Conservation (phyloP, 2,329 filamentous ascomycete species). For the Phialemonium atrogriseum region DNA sequence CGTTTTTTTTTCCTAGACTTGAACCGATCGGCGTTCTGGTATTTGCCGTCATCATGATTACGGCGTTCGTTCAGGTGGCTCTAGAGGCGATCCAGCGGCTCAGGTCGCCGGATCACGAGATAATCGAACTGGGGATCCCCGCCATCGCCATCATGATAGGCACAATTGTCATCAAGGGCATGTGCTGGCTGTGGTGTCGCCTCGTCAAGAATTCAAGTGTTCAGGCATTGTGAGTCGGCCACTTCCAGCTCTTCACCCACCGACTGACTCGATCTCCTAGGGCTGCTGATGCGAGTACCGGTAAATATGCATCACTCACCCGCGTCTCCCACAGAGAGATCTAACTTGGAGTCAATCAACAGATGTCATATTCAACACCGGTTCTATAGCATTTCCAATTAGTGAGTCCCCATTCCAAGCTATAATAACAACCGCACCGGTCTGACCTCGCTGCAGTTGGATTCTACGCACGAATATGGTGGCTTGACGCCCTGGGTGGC, state of each 20-base stretch:
- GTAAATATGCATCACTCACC: constrained; percentile 4
- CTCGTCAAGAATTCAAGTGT: constrained; percentile 80
- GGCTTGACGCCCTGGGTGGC: constrained; percentile 73
- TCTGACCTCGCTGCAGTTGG: constrained; percentile 40
- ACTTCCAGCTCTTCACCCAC: constrained; percentile 3
- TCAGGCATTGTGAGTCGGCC: constrained; percentile 55
- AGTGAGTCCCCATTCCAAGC: constrained; percentile 26
- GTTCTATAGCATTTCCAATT: constrained; percentile 81
- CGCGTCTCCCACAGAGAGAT: too few species aligned
- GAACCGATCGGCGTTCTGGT: constrained; percentile 75
- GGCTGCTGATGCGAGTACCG: constrained; percentile 21
- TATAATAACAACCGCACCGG: neutral
- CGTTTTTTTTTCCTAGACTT: constrained; percentile 37
- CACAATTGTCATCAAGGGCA: constrained; percentile 74
- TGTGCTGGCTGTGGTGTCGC: constrained; percentile 83
- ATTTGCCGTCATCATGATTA: constrained; percentile 82
- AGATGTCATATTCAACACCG: constrained; percentile 81
- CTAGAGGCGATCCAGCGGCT: constrained; percentile 62
- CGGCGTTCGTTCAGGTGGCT: constrained; percentile 71
- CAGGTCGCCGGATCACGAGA: constrained; percentile 47
- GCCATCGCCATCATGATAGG: constrained; percentile 73
- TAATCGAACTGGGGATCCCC: constrained; percentile 65
- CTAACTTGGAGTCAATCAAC: neutral
- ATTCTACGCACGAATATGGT: constrained; percentile 71
- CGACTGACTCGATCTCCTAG: constrained; percentile 8